Conservation (phyloP, 495 filamentous ascomycete genomes). For the Pyrenula aspistea region DNA sequence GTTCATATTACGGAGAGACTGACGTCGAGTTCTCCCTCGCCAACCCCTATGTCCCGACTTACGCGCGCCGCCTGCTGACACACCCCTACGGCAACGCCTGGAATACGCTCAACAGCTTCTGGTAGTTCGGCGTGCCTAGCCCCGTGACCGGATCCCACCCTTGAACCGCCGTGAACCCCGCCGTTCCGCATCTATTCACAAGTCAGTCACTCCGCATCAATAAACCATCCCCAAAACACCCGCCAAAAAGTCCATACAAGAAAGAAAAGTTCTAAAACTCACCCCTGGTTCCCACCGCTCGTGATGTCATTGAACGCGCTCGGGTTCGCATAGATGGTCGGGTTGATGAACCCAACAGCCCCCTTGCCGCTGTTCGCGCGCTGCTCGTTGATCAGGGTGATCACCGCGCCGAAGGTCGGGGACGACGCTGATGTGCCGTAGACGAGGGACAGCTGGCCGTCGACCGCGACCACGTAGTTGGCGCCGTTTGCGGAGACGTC, state of each 20-base stretch:
- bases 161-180: conserved; percentile 35
- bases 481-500: conserved; percentile 48
- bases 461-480: conserved; percentile 16
- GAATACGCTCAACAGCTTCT: conserved; percentile 21
- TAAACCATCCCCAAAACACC: too few relatives aligned
- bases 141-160: conserved; percentile 40
- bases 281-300: conserved; percentile 42
- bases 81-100: conserved; percentile 9
- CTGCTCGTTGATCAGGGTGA: conserved; percentile 39
- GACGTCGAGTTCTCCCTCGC: too few relatives aligned
- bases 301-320: conserved; percentile 51
- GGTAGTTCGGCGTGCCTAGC: conserved; percentile 30
- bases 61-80: neutral
- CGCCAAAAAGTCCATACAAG: too few relatives aligned
- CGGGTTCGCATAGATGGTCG: conserved; percentile 43
- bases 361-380: conserved; percentile 31
- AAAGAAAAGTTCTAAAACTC: conserved; percentile 33
- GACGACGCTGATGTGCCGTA: conserved; percentile 41
- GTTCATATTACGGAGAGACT: too few relatives aligned
- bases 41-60: too few relatives aligned
- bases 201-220: too few relatives aligned
- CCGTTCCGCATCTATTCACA: conserved; percentile 46
- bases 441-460: conserved; percentile 17
- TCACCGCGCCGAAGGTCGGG: conserved; percentile 33
- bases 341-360: conserved; percentile 41